Evolutionary conservation across 805 yeast genomes (phyloP), one percentile per base, ranked within the genome.

Genomic region (Monosporozyma servazzii): DNA sequence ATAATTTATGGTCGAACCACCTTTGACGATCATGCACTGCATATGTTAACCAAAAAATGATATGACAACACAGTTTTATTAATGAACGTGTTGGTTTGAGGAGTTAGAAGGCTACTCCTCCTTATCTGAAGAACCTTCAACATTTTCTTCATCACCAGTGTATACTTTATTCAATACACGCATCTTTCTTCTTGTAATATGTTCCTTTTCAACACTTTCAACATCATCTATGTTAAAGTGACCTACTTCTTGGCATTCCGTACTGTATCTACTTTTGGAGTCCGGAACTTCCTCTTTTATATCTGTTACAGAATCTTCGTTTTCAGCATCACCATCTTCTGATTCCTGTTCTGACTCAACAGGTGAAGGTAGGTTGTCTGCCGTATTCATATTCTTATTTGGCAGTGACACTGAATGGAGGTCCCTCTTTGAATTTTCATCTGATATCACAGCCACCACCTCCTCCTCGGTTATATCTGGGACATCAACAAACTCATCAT

Each of bases 171-270:
- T 62, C 27, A 65, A 46, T n/a, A 65, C 46, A 39, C 69, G 52
- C 48, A 63, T 53, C 45, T 65, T 65, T 29, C 67, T 56, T 45
- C 67, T 56, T 5, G 60, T 54, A 13, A 58, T 49, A 47, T 58
- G 57, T 37, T 48, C 51, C 21, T 33, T 50, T 18, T 56, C 63
- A 31, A 51, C 57, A 11, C 48, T 50, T 13, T 47, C 52, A 15
- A 50, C 27, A 37, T 52, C 51, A 13, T 48, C 41, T 10, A 43
- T 18, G 17, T 50, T 53, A 20, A 40, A 15, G 13, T 48, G 47
- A 11, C 67, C 67, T 11, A 63, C 65, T 50, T 62, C 64, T n/a
- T 62, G 46, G 41, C 62, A 61, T 33, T 57, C 57, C 10, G 57
- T 53, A 29, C 57, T 56, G 46, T 59, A 58, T 37, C 54, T 53